These are phyloP conservation scores for Parietaria judaica DNA, from an alignment of 306 rosid genomes.

Conservation along the genomic window DNA sequence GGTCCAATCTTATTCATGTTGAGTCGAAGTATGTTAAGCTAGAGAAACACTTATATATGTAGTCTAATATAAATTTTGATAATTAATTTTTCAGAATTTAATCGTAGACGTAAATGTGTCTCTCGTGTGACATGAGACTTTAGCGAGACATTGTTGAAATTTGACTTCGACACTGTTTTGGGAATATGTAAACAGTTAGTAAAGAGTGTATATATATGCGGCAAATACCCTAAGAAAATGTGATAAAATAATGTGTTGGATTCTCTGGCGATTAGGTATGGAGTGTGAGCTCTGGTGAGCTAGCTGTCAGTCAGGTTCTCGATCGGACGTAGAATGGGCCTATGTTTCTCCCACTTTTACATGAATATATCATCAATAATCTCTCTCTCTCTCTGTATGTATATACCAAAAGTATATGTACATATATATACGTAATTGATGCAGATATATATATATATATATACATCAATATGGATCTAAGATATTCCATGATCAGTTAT, in stretches of 20 bases:
- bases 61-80: too few species aligned
- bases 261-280: constrained; percentile 33
- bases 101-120: too few species aligned
- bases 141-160: too few species aligned
- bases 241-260: constrained; percentile 17
- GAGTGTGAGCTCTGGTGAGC: constrained; percentile 27
- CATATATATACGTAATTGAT: neutral
- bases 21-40: neutral
- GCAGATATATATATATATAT: too few species aligned
- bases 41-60: neutral
- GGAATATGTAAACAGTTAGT: too few species aligned
- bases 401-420: neutral
- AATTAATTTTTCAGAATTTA: too few species aligned
- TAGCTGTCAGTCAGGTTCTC: constrained; percentile 34
- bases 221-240: neutral
- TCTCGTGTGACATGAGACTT: too few species aligned
- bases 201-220: too few species aligned
- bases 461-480: neutral
- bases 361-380: neutral
- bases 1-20: too few species aligned
- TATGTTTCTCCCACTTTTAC: constrained; percentile 12
- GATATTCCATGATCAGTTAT: neutral
- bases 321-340: constrained; percentile 37
- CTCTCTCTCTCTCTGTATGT: too few species aligned
- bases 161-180: too few species aligned